A percentile compares a stretch with the other conserved stretches of the same genome.
phyloP scores from a whole-genome alignment of 106 monocot species.

The Dactylorhiza incarnata region DNA sequence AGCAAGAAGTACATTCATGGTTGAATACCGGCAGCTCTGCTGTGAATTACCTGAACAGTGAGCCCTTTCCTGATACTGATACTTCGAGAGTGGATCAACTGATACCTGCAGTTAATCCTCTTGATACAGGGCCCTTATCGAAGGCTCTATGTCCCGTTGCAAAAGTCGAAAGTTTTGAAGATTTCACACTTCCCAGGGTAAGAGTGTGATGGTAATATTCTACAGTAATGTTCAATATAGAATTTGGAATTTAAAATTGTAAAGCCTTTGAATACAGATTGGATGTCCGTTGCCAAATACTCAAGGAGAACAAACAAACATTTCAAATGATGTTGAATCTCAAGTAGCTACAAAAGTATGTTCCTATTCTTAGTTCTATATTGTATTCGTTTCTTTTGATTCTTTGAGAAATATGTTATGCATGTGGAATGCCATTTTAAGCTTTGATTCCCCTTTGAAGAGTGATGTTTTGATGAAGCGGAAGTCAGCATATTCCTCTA shows the following conservation, averaged over 20 bases:
- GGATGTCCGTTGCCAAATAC: background rate
- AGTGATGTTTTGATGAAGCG: background rate
- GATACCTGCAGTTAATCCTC: background rate
- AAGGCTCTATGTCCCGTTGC: constrained; percentile 1
- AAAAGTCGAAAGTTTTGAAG: background rate
- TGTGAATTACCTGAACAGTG: background rate
- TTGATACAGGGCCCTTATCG: background rate
- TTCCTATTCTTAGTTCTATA: background rate
- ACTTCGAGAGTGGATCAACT: background rate
- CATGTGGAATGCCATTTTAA: background rate
- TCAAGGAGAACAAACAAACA: constrained; percentile 5
- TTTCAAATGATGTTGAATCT: constrained; percentile 12
- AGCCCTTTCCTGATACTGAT: background rate
- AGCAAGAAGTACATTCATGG: background rate
- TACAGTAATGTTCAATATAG: background rate
- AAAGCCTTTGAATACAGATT: background rate
- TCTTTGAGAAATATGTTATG: background rate
- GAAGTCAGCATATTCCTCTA: background rate
- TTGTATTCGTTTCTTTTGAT: background rate
- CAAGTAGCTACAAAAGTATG: constrained; percentile 4
- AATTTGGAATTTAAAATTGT: background rate
- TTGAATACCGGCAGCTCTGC: background rate
- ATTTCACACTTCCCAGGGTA: constrained; percentile 10
- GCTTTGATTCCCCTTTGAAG: background rate
- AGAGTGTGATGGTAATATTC: background rate